Conservation (phyloP, 2,329 filamentous ascomycete genomes). For the Polytolypa hystricis region DNA sequence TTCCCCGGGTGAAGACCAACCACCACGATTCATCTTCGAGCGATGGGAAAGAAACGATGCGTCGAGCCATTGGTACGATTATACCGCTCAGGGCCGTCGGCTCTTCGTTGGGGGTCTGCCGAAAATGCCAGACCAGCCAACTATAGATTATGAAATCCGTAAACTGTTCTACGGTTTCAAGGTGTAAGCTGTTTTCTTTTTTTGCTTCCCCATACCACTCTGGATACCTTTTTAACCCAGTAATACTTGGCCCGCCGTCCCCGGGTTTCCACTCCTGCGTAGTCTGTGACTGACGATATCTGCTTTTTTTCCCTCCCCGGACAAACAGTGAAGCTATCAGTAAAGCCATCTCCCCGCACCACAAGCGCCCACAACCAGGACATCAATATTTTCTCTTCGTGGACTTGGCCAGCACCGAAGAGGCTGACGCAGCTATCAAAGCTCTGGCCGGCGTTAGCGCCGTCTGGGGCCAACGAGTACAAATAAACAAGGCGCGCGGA, state of each 20-base stretch:
- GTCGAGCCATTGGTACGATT: slow-evolving; percentile 22
- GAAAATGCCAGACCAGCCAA: slow-evolving; percentile 31
- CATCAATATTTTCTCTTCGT: slow-evolving; percentile 56
- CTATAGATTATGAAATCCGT: slow-evolving; percentile 32
- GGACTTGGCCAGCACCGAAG: slow-evolving; percentile 46
- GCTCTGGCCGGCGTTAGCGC: slow-evolving; percentile 31
- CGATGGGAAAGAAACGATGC: slow-evolving; percentile 34
- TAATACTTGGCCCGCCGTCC: slow-evolving; percentile 3
- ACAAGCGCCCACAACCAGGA: slow-evolving; percentile 39
- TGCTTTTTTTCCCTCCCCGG: too few species aligned
- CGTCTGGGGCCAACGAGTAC: slow-evolving; percentile 29
- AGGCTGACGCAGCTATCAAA: slow-evolving; percentile 42
- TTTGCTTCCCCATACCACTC: not conserved
- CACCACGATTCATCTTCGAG: slow-evolving; percentile 22
- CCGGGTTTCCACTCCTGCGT: not conserved
- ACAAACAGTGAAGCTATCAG: slow-evolving; percentile 35
- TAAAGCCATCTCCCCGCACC: slow-evolving; percentile 49
- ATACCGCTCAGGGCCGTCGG: slow-evolving; percentile 30
- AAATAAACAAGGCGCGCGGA: slow-evolving; percentile 31
- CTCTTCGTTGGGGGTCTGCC: slow-evolving; percentile 40
- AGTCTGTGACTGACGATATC: too few species aligned
- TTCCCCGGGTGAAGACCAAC: slow-evolving; percentile 4
- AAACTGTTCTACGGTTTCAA: slow-evolving; percentile 35
- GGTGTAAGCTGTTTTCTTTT: slow-evolving; percentile 22
- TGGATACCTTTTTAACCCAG: not conserved